Conservation (phyloP, 345 rosid genomes). For the Camelina sativa region DNA sequence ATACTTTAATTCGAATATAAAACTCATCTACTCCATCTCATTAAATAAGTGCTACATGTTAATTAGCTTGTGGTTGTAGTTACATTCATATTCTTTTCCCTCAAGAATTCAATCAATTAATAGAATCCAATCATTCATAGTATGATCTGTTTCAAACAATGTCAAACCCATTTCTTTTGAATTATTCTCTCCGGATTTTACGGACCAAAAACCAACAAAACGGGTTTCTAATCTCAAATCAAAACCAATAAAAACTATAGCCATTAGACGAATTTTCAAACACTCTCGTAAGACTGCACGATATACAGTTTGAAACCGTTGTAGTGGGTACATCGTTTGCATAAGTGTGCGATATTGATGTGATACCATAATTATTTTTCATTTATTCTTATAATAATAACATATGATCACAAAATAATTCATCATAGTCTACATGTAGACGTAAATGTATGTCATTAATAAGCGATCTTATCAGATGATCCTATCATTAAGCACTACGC, state of each 20-base stretch:
- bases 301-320: slow-evolving; percentile 39
- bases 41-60: slow-evolving; percentile 2
- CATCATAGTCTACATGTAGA: slow-evolving; percentile 3
- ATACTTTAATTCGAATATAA: slow-evolving; percentile 23
- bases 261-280: slow-evolving; percentile 1
- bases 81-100: slow-evolving; percentile 32
- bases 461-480: slow-evolving; percentile 24
- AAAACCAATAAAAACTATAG: slow-evolving; percentile 22
- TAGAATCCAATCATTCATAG: slow-evolving; percentile 40
- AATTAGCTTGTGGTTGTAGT: slow-evolving; percentile 20
- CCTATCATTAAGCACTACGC: slow-evolving; percentile 32
- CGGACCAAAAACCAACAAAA: slow-evolving; percentile 5
- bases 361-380: slow-evolving; percentile 28
- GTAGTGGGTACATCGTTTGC: slow-evolving; percentile 23
- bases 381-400: slow-evolving; percentile 14
- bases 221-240: not conserved
- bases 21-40: not conserved
- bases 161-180: slow-evolving; percentile 28
- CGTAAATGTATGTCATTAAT: slow-evolving; percentile 20
- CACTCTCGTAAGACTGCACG: not conserved
- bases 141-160: slow-evolving; percentile 44
- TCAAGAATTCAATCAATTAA: slow-evolving; percentile 13
- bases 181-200: slow-evolving; percentile 15
- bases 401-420: slow-evolving; percentile 20
- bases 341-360: slow-evolving; percentile 34